Conservation (phyloP, 345 rosid species). For the Eucalyptus regnans region DNA sequence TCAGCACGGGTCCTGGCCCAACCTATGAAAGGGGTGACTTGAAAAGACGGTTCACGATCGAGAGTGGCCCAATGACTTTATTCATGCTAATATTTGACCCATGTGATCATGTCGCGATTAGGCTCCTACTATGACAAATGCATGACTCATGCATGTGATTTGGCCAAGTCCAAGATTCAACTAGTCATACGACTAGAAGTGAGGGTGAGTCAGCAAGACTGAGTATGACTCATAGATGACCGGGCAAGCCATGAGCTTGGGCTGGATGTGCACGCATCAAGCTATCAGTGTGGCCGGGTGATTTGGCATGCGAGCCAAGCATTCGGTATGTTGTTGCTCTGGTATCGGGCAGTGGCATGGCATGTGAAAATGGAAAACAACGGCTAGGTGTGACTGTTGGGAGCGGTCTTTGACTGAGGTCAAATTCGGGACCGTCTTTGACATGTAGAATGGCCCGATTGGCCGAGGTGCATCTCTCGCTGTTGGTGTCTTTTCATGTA, state of each 20-base stretch:
- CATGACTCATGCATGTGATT: background rate
- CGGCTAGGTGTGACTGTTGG: background rate
- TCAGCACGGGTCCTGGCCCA: fast-evolving
- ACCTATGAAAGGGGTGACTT: background rate
- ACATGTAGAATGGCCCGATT: background rate
- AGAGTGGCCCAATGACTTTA: background rate
- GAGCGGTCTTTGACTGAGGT: background rate
- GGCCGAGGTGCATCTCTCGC: background rate
- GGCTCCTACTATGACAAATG: background rate
- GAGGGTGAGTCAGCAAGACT: background rate
- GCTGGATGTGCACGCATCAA: background rate
- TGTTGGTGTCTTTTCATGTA: background rate
- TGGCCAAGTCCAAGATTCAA: background rate
- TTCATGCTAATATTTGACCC: background rate
- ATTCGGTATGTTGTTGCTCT: background rate
- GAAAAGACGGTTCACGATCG: background rate
- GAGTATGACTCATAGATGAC: background rate
- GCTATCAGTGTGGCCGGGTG: background rate
- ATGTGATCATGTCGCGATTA: background rate
- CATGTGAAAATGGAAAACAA: background rate
- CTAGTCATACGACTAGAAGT: background rate
- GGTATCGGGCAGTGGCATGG: background rate
- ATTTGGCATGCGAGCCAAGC: background rate
- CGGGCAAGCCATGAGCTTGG: background rate
- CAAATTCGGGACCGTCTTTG: background rate